A percentile compares a stretch with the other conserved stretches of the same genome.
phyloP scores from a whole-genome alignment of 176 grass and related monocot species.

The Aegilops speltoides region DNA sequence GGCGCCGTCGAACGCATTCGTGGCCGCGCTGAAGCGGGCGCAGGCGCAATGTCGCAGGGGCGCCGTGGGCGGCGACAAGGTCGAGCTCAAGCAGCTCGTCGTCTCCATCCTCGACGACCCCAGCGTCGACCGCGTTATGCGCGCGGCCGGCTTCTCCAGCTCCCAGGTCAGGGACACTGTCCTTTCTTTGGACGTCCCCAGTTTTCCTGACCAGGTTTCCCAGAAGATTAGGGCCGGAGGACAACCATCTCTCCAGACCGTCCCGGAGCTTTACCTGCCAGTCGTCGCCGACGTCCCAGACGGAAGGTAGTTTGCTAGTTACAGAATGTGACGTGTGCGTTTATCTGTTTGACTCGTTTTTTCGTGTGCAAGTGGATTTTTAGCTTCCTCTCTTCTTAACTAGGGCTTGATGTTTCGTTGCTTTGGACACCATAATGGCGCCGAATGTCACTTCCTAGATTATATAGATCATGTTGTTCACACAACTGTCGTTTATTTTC shows the following conservation, averaged over 20 bases:
- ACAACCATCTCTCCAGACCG: conserved; percentile 43
- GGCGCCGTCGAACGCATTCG: conserved; percentile 29
- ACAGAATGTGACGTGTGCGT: too few species aligned
- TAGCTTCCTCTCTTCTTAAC: background rate
- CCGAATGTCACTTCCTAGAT: too few species aligned
- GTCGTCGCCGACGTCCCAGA: conserved; percentile 27
- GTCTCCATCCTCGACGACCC: conserved; percentile 98
- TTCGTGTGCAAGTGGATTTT: background rate
- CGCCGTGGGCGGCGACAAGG: too few species aligned
- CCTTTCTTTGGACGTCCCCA: background rate
- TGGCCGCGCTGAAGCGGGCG: background rate
- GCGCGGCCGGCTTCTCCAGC: background rate
- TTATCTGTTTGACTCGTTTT: too few species aligned
- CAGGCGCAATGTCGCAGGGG: too few species aligned
- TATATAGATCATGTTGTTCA: too few species aligned
- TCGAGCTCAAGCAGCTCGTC: conserved; percentile 56
- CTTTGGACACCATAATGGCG: too few species aligned
- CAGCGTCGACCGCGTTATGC: conserved; percentile 18
- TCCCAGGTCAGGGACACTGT: background rate
- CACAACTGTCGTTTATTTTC: too few species aligned
- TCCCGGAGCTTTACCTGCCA: conserved; percentile 36
- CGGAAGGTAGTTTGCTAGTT: conserved; percentile 24
- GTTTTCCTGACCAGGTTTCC: background rate
- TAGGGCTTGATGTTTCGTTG: too few species aligned
- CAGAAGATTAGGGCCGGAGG: conserved; percentile 29